Percentiles rank a stretch among this genome's conserved stretches.
phyloP scores from a whole-genome alignment of 2,329 filamentous ascomycete species.

The Penicillium sp. region DNA sequence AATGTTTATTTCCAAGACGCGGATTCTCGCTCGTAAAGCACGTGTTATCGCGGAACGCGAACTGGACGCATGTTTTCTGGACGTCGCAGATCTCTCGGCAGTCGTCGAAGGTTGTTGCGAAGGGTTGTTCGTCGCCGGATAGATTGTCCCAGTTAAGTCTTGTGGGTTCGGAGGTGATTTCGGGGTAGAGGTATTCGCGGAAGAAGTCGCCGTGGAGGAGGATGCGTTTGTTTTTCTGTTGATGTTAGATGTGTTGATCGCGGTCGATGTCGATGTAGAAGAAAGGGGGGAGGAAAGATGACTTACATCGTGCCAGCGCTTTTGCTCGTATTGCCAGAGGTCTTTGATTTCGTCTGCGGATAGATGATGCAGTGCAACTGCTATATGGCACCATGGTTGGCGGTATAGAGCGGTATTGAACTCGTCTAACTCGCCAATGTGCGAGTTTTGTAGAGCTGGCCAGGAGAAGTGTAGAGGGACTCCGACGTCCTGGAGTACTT shows the following conservation, averaged over 20 bases:
- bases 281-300: not conserved
- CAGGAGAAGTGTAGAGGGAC: slow-evolving; percentile 44
- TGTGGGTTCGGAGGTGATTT: slow-evolving; percentile 25
- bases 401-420: slow-evolving; percentile 38
- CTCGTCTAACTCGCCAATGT: slow-evolving; percentile 42
- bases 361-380: slow-evolving; percentile 48
- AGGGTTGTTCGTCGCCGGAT: slow-evolving; percentile 27
- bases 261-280: not conserved
- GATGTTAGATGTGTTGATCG: not conserved
- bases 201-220: slow-evolving; percentile 37
- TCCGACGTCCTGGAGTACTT: slow-evolving; percentile 44
- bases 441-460: slow-evolving; percentile 44
- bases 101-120: slow-evolving; percentile 26
- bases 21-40: slow-evolving; percentile 32
- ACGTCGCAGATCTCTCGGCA: slow-evolving; percentile 28
- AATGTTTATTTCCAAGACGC: slow-evolving; percentile 25
- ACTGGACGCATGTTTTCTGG: slow-evolving; percentile 29
- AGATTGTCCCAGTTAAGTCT: slow-evolving; percentile 34
- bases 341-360: slow-evolving; percentile 38
- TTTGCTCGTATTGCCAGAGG: slow-evolving; percentile 45
- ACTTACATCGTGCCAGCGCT: slow-evolving; percentile 58
- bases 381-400: slow-evolving; percentile 48
- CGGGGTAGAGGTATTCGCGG: slow-evolving; percentile 33
- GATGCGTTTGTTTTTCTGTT: slow-evolving; percentile 23
- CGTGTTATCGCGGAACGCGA: slow-evolving; percentile 24